These are phyloP conservation scores for Brassica napus DNA, from an alignment of 345 rosid species.

Conservation along the genomic window DNA sequence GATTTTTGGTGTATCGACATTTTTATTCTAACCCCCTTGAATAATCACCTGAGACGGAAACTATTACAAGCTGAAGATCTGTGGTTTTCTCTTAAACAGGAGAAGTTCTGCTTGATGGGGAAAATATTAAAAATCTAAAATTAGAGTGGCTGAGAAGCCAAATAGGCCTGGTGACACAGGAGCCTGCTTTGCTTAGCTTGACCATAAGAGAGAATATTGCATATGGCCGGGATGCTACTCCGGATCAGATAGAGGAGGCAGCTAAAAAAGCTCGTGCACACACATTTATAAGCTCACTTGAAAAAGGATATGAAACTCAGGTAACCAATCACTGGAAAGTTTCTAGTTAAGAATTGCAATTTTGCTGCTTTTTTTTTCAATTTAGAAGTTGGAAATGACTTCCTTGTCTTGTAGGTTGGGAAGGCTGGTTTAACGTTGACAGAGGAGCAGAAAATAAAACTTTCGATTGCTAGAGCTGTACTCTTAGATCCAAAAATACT, in stretches of 20 bases:
- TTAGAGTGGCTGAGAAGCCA: slow-evolving; percentile 94
- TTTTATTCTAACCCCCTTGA: slow-evolving; percentile 3
- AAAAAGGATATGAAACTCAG: slow-evolving; percentile 92
- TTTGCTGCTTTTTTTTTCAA: slow-evolving; percentile 16
- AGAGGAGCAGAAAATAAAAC: slow-evolving; percentile 91
- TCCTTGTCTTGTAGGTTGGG: slow-evolving; percentile 64
- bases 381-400: slow-evolving; percentile 16
- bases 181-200: slow-evolving; percentile 93
- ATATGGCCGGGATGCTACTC: slow-evolving; percentile 80
- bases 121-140: slow-evolving; percentile 84
- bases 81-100: slow-evolving; percentile 58
- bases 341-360: slow-evolving; percentile 6
- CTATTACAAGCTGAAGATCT: slow-evolving; percentile 19
- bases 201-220: slow-evolving; percentile 90
- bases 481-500: slow-evolving; percentile 86
- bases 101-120: slow-evolving; percentile 98
- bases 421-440: slow-evolving; percentile 84
- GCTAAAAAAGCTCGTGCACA: slow-evolving; percentile 98
- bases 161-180: slow-evolving; percentile 98
- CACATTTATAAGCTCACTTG: slow-evolving; percentile 90
- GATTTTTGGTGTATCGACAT: slow-evolving; percentile 3
- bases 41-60: slow-evolving; percentile 25
- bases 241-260: slow-evolving; percentile 96
- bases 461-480: slow-evolving; percentile 98
- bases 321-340: slow-evolving; percentile 41